Base-by-base conservation (phyloP, 1,139 yeast species). In the Yamadazyma conglobata region DNA sequence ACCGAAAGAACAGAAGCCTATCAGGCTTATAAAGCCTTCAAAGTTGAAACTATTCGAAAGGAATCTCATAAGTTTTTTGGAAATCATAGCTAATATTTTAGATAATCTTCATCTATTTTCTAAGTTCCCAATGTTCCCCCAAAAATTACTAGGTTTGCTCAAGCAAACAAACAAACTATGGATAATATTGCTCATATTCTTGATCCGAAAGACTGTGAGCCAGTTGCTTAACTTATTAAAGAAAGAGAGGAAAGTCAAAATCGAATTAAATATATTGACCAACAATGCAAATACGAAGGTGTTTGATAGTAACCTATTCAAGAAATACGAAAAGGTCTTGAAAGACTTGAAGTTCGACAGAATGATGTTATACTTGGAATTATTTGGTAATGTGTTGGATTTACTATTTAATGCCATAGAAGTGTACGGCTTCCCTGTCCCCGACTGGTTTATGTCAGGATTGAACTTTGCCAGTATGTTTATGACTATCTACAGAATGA, bases 401-500 rank as follows among this genome's bases (percentile, higher is more conserved):
- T 55, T 68, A 45, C 40, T 54, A 4, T 67, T 68, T 42, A 68
- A 68, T 40, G 38, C 62, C 28, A 64, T 68, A 35, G 74, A 68
- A 41, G 52, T 64, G 16, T 60, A 60, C 27, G 56, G 58, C 2
- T 38, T 64, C 25, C 51, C 48, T 2, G 60, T 67, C 9, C 73
- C 73, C 4, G 62, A 58, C 24, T 67, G 73, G 73, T 46, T 65
- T 29, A 66, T 67, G 73, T 58, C 55, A 38, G 33, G 47, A 8
- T 60, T 68, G 53, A 68, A 67, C 40, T 52, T 64, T 30, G 58
- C 71, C 19, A 64, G 72, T 41, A 67, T 68, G 73, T 58, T 56
- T 33, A 68, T 68, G 74, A 65, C 73, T 9, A 52, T 68, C 25
- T 68, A 68, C 54, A 64, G 74, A 54, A 68, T 68, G 74, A 68